Base-by-base conservation (phyloP, 345 rosid genomes). In the Anastatica hierochuntica region DNA sequence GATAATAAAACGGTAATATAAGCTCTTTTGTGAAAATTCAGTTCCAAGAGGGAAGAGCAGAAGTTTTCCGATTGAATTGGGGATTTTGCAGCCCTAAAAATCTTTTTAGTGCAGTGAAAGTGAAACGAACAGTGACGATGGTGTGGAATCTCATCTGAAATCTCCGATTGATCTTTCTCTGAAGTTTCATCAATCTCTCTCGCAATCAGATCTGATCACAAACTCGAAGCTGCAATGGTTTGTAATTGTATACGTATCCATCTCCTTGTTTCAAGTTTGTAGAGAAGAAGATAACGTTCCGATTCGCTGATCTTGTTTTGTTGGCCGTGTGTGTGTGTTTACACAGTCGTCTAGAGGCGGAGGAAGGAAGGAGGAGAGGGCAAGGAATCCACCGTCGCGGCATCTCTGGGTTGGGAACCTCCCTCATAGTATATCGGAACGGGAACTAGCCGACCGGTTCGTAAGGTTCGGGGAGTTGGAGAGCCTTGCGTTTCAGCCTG, bases 391-490 rank as follows among this genome's bases (percentile, higher is more conserved):
- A 20, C 94, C 96, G 35, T 87, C 96, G 53, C 76, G 98, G 38
- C 96, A 90, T 70, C 77, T 90, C 7, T 90, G 96, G 96, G 82
- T 90, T 3, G 98, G 98, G 19, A 90, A 90, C 70, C 67, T 90
- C 53, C 74, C 96, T 15, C 95, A 80, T 26, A 61, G 68, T 50
- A 61, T 90, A 50, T 18, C 55, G 1, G 92, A 84, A 60, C 54
- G 34, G 20, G 89, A 87, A 21, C 64, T 90, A 34, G 45, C 80
- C 15, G 73, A 65, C 8, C 73, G 64, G 9, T 80, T 90, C 29
- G 2, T 70, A 45, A 76, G 66, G 49, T 90, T 72, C 35, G 96
- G 98, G 2, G 96, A 87, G 15, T 77, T 87, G 17, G 96, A 79
- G 10, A 90, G 74, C 63, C 76, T 87, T 0, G 95, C 96, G 54